A percentile compares a stretch with the other conserved stretches of the same genome.
Conservation (phyloP, 2,329 filamentous ascomycete species). For the Diaporthe helianthi region DNA sequence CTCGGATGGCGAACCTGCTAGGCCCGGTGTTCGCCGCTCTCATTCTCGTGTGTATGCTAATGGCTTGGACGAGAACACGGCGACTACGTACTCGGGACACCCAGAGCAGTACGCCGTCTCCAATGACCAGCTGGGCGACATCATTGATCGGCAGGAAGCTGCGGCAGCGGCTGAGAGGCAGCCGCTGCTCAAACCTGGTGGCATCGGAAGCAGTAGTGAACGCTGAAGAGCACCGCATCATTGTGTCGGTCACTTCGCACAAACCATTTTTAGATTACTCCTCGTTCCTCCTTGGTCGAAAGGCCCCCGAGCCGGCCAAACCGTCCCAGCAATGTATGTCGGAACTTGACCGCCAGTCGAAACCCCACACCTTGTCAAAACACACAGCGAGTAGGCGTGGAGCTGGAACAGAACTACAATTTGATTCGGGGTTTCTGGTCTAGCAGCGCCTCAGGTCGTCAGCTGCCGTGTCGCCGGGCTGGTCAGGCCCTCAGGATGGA, state of each 20-base stretch:
- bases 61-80: slow-evolving; percentile 58
- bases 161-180: slow-evolving; percentile 59
- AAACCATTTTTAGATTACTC: neutral
- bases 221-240: neutral
- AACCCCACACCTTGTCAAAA: neutral
- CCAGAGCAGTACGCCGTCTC: slow-evolving; percentile 60
- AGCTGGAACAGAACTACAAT: neutral
- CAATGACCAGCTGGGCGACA: slow-evolving; percentile 58
- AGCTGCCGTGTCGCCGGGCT: neutral
- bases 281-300: neutral
- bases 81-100: slow-evolving; percentile 59
- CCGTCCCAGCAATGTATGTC: neutral
- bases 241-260: neutral
- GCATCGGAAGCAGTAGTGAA: slow-evolving; percentile 55
- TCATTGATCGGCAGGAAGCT: slow-evolving; percentile 58
- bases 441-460: neutral
- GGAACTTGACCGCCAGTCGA: neutral
- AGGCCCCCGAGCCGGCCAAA: neutral
- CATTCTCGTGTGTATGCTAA: slow-evolving; percentile 49
- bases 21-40: slow-evolving; percentile 50
- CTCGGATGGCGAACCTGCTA: slow-evolving; percentile 41
- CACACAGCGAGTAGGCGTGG: neutral
- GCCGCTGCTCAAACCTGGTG: slow-evolving; percentile 57
- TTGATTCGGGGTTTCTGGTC: neutral
- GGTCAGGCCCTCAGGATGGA: neutral